Evolutionary conservation across 78 protist species (phyloP), one percentile per base, ranked within the genome.

Genomic region (Dictyostelium intermedium): DNA sequence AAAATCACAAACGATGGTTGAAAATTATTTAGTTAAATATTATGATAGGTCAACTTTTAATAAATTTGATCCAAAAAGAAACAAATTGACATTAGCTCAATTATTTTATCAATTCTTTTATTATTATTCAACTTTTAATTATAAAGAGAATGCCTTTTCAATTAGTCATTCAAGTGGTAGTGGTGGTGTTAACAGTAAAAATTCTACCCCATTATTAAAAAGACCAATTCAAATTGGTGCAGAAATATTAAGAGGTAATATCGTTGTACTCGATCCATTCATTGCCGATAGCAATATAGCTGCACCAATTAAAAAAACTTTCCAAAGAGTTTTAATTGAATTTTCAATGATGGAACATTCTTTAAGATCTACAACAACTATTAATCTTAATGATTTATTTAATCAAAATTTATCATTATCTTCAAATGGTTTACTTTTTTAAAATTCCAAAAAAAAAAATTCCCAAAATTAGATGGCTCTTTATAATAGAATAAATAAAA

Each of bases 51-150:
- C 47, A 16, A 76, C 14, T 20, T n/a, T 76, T 0, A 6, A 56
- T 5, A 76, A 37, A n/a, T 27, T 80, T 16, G 37, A 80, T 27
- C 9, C 84, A 47, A 35, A 27, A 47, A 18, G n/a, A 41, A 78
- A 78, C 34, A 80, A 25, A 14, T 18, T 30, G 20, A 47, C 30
- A 14, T 9, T 80, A 10, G 32, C 16, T 30, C 70, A 73, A 37
- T 50, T 85, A 14, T 85, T 85, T 25, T 47, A 50, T 37, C 63
- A 81, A 50, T 85, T 85, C 92, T 85, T 85, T 37, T 8, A 11
- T 30, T 85, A 35, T 37, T 85, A 76, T 41, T 76, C 80, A 27
- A 53, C 41, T 16, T 85, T 85, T 50, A 37, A 85, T 37, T 85
- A 73, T 18, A 34, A 23, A 53, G 61, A 85, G 27, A 6, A 20